A percentile compares a stretch with the other conserved stretches of the same genome.
Conservation (phyloP, 257 asterid genomes). For the Nicotiana noctiflora region DNA sequence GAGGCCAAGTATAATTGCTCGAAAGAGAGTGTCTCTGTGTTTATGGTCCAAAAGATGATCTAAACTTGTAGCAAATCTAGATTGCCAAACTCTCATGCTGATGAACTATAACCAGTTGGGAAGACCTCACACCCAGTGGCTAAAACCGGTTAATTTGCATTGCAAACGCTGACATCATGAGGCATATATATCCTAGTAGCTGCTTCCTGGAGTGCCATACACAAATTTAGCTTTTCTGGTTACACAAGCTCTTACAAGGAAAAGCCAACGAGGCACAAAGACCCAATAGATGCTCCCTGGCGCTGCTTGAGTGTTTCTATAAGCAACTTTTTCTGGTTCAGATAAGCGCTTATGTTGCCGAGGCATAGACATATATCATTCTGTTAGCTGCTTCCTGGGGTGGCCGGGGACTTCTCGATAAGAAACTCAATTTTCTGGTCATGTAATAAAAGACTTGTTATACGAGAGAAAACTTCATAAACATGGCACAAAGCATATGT, state of each 20-base stretch:
- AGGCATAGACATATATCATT: background rate
- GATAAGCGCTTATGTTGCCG: background rate
- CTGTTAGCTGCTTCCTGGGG: slow-evolving; percentile 15
- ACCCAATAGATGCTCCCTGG: background rate
- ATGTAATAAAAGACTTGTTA: slow-evolving; percentile 8
- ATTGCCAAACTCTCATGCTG: too few relatives aligned
- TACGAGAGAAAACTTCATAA: too few relatives aligned
- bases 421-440: slow-evolving; percentile 59
- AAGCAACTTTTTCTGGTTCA: background rate
- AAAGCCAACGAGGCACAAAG: background rate
- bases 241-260: background rate
- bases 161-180: background rate
- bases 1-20: too few relatives aligned
- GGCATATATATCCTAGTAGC: background rate
- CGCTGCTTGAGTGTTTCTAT: background rate
- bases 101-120: background rate
- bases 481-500: background rate
- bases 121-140: background rate
- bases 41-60: too few relatives aligned
- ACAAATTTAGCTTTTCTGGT: background rate
- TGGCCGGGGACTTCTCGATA: slow-evolving; percentile 39
- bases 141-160: background rate
- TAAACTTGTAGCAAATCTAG: too few relatives aligned
- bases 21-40: too few relatives aligned
- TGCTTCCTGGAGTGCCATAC: background rate